These are phyloP conservation scores for Torrubiella hemipterigena DNA, from an alignment of 2,329 filamentous ascomycete genomes.

Conservation along the genomic window DNA sequence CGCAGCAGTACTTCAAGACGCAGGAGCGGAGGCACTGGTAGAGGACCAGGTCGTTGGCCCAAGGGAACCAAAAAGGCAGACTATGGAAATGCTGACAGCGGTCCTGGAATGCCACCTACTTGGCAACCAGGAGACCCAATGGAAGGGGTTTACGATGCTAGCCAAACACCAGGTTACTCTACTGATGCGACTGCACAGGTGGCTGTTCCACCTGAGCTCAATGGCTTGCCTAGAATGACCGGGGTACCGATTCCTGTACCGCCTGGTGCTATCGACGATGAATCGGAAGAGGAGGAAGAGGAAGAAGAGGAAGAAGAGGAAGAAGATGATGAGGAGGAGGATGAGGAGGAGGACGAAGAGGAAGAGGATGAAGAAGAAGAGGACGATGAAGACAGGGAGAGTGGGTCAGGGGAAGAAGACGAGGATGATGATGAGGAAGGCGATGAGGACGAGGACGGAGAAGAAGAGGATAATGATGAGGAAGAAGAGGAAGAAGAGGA, in stretches of 20 bases:
- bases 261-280: conserved; percentile 1
- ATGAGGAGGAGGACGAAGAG: neutral
- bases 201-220: too few relatives aligned
- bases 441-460: neutral
- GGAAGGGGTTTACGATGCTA: too few relatives aligned
- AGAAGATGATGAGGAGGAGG: conserved; percentile 1
- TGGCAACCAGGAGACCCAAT: conserved; percentile 31
- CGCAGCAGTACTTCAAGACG: conserved; percentile 31
- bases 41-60: conserved; percentile 53
- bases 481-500: neutral
- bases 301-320: neutral
- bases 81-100: conserved; percentile 54
- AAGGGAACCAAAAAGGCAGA: conserved; percentile 59
- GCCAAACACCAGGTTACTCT: too few relatives aligned
- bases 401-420: conserved; percentile 7
- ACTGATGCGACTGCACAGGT: too few relatives aligned
- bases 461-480: neutral
- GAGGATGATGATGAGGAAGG: conserved; percentile 5
- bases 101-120: conserved; percentile 48
- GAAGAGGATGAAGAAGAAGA: conserved; percentile 1
- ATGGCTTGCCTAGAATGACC: too few relatives aligned
- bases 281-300: neutral
- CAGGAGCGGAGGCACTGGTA: conserved; percentile 49
- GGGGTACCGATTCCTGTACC: too few relatives aligned
- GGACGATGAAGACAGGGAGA: conserved; percentile 6